Conservation (phyloP, 148 eudicot species). For the Rhododendron mucronatum region DNA sequence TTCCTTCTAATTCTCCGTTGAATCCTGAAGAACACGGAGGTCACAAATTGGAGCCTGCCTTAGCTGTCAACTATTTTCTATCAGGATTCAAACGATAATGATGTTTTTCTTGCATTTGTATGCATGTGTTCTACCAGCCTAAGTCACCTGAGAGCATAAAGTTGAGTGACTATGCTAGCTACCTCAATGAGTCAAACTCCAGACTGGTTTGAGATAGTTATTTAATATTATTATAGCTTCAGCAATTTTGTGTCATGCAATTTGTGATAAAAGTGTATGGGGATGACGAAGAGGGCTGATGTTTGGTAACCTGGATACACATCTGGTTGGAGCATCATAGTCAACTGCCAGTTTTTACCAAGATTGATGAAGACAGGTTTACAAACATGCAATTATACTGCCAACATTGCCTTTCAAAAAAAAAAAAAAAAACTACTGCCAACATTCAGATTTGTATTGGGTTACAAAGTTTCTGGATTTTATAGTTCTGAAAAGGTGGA, state of each 20-base stretch:
- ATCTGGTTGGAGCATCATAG: not conserved
- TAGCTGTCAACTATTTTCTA: not conserved
- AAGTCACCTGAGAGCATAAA: not conserved
- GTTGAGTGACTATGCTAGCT: not conserved
- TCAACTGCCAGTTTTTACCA: not conserved
- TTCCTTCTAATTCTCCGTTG: not conserved
- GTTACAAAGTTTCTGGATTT: not conserved
- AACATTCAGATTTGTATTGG: not conserved
- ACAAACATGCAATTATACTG: not conserved
- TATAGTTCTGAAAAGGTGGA: not conserved
- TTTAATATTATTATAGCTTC: not conserved
- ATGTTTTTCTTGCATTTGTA: not conserved
- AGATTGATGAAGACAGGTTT: not conserved
- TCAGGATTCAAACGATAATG: not conserved
- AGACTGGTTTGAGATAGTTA: not conserved
- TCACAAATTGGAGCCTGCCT: not conserved
- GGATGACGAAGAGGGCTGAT: not conserved
- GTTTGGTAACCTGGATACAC: not conserved
- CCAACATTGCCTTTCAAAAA: too few relatives aligned
- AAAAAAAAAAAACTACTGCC: too few relatives aligned
- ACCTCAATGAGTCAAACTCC: not conserved
- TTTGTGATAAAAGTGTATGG: not conserved
- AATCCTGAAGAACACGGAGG: not conserved
- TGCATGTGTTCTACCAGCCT: not conserved
- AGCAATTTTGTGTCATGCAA: too few relatives aligned